Base-by-base conservation (phyloP, 2,329 filamentous ascomycete species). In the Elsinoe arachidis region DNA sequence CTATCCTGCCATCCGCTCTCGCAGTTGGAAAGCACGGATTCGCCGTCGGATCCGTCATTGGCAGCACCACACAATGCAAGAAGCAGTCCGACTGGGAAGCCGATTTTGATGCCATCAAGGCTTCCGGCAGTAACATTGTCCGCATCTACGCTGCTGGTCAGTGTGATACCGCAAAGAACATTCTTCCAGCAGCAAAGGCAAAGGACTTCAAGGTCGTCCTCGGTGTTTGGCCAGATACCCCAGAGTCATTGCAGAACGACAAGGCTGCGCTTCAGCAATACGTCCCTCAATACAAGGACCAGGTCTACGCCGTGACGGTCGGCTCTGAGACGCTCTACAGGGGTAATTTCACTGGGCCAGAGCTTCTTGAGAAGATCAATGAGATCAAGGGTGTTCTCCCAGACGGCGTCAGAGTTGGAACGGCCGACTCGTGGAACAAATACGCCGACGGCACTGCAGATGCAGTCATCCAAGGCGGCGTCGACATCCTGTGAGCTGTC, bases 371-470 rank as follows among this genome's bases (percentile, higher is more conserved):
- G 58, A 83, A 83, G 70, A 86, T 88, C 69, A 73, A 79, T 59
- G 76, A 81, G 53, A 79, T 86, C 61, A 80, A 83, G 73, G 68
- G 72, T 39, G 72, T 78, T 33, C 68, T 85, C 67, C 75, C 78
- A 63, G 69, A 68, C 23, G 72, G 72, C 38, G 74, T 83, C 64
- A 80, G 78, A 63, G 76, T 87, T 44, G 85, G 85, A 53, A 87
- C 83, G 10, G 85, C 85, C 6, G 85, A 88, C 71, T 82, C 78
- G 67, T 88, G 85, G 85, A 88, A 87, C 74, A 86, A 85, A 71
- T 84, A 77, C 66, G 77, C 80, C 47, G 84, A 87, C 67, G 84
- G 84, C 38, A 86, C 84, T 23, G 84, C 80, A 38, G 81, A 88
- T 68, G 74, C 80, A 12, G 73, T 87, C 61, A 80, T 87, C 65